Evolutionary conservation across 1,284 basidiomycete genomes (phyloP).

Genomic region (Spongiforma sp.): DNA sequence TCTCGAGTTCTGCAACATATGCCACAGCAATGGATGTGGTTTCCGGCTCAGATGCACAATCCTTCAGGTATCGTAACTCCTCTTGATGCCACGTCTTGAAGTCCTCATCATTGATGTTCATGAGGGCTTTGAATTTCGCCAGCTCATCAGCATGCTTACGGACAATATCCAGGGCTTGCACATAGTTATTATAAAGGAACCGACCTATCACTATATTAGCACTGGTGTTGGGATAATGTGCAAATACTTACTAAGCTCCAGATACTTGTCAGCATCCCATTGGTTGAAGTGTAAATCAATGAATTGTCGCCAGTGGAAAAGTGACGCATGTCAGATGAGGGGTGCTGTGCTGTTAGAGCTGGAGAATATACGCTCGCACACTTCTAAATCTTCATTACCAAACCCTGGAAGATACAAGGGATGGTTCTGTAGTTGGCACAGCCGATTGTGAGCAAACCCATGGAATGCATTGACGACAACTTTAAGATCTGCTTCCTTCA

Average conservation of each 20-base stretch:
- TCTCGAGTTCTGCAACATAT: background rate
- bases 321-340: background rate
- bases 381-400: background rate
- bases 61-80: background rate
- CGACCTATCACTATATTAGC: background rate
- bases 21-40: background rate
- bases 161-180: background rate
- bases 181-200: background rate
- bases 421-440: background rate
- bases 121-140: background rate
- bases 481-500: background rate
- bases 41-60: background rate
- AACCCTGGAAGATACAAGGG: background rate
- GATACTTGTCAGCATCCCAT: background rate
- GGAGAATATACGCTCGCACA: background rate
- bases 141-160: background rate
- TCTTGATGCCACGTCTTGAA: background rate
- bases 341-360: background rate
- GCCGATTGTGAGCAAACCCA: background rate
- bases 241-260: background rate
- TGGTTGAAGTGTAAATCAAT: background rate
- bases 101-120: background rate
- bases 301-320: background rate
- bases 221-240: background rate
- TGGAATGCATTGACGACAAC: background rate